Base-by-base conservation (phyloP, 2,329 filamentous ascomycete genomes). In the Whalleya microplaca region DNA sequence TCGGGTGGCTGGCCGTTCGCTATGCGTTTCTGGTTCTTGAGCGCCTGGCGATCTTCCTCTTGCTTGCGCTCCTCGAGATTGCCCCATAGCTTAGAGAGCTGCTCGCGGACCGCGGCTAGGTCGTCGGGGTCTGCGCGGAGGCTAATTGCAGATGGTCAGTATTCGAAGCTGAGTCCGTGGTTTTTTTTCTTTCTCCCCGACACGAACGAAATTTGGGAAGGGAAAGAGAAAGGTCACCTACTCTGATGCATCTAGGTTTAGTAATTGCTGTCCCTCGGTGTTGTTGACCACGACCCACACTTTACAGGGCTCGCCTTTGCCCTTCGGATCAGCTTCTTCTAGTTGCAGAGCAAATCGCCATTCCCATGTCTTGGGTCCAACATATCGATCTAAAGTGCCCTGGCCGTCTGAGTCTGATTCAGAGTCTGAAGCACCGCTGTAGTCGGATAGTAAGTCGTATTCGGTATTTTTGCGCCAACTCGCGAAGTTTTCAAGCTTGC, bases 311-410 rank as follows among this genome's bases (percentile, higher is more conserved):
- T 71, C 65, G 32, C 70, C 65, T n/a, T 67, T 63, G 44, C 64
- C 61, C 43, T 66, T 70, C 3, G 75, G 69, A 29, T 75, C 71
- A 0, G 83, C 86, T 62, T 93, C 90, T 72, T 96, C 90, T 1
- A 97, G 83, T 12, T 89, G 79, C 21, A 98, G 79, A 20, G 84
- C 84, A 72, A 97, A 97, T 14, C 84, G 82, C 93, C 93, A 97
- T 71, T 95, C 86, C 90, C 91, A 96, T 7, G 71, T 67, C 12
- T 63, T 69, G 5, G 62, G 40, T n/a, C 62, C 58, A 1, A 69
- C 44, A n/a, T 66, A 69, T 3, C 63, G 62, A 21, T 66, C 56
- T 12, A 69, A 53, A 3, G 55, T 66, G 45, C 56, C 61, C 14
- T 49, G 41, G 5, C 71, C 67, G 19, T 68, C 65, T 16, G 71